Conservation (phyloP, 345 rosid genomes). For the Linum usitatissimum region DNA sequence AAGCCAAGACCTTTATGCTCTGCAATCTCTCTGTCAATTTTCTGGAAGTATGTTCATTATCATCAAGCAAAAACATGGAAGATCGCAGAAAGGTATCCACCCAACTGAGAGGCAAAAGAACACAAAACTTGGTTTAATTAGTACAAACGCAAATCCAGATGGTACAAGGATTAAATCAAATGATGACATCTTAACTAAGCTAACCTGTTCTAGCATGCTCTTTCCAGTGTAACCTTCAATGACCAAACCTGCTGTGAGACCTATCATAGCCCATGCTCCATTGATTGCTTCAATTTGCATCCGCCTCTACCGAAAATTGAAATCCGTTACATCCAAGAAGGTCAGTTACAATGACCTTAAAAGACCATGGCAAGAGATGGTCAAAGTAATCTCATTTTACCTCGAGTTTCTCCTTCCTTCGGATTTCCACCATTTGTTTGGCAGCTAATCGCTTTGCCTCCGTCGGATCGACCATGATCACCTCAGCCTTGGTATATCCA, state of each 20-base stretch:
- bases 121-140: conserved; percentile 7
- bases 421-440: conserved; percentile 56
- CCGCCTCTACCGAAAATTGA: conserved; percentile 35
- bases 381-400: conserved; percentile 19
- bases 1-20: too few species aligned
- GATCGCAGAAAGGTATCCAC: conserved; percentile 52
- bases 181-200: not conserved
- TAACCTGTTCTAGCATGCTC: conserved; percentile 59
- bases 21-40: too few species aligned
- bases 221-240: conserved; percentile 83
- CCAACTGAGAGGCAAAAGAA: conserved; percentile 40
- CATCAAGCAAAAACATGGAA: conserved; percentile 29
- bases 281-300: conserved; percentile 83
- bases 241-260: conserved; percentile 63
- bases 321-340: too few species aligned
- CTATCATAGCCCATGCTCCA: conserved; percentile 92
- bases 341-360: not conserved
- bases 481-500: conserved; percentile 23
- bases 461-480: conserved; percentile 83
- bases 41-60: not conserved
- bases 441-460: conserved; percentile 81
- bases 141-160: not conserved
- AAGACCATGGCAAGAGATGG: not conserved
- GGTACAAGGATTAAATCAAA: not conserved
- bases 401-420: conserved; percentile 54